Evolutionary conservation across 805 yeast genomes (phyloP), one percentile per base, ranked within the genome.

Genomic region (Lachancea meyersii): DNA sequence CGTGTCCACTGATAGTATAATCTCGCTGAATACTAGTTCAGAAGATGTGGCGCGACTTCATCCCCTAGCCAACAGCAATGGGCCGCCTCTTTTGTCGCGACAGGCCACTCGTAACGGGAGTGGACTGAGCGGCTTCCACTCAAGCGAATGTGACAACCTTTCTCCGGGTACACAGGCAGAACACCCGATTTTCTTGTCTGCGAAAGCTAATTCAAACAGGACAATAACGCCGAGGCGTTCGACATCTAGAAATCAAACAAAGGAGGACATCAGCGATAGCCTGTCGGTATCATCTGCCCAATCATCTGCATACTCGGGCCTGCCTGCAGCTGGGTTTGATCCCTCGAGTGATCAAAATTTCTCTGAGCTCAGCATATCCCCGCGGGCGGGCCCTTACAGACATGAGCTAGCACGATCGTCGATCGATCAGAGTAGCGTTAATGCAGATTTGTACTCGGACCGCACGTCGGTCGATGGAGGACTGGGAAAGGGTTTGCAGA

Each of bases 191-290:
- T 22, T 21, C 10, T 16, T 31, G 10, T 10, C 19, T n/a, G 10
- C 28, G 20, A 23, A 14, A 10, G 35, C 27, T 3, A 28, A 13
- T 13, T 38, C 41, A n/a, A 22, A 14, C 14, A 16, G 35, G 14
- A 38, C 35, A 5, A n/a, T 49, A 31, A 33, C 44, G 4, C 48
- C 46, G 9, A 47, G 51, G 22, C 37, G 46, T 23, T 50, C 55
- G 23, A 50, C 51, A 7, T 51, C 55, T 3, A 46, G 43, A 11
- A 47, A 41, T 2, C 50, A 47, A 28, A 37, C 47, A 16, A 41
- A 45, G 27, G 44, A 41, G 19, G 21, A 30, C 8, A n/a, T 19
- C 21, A 32, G 21, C 5, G 40, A 34, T 14, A 33, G 21, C 19
- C 14, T 21, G 5, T 33, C 42, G 26, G 14, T 36, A 3, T 32